phyloP scores from a whole-genome alignment of 345 rosid species.

The Microcos paniculata region DNA sequence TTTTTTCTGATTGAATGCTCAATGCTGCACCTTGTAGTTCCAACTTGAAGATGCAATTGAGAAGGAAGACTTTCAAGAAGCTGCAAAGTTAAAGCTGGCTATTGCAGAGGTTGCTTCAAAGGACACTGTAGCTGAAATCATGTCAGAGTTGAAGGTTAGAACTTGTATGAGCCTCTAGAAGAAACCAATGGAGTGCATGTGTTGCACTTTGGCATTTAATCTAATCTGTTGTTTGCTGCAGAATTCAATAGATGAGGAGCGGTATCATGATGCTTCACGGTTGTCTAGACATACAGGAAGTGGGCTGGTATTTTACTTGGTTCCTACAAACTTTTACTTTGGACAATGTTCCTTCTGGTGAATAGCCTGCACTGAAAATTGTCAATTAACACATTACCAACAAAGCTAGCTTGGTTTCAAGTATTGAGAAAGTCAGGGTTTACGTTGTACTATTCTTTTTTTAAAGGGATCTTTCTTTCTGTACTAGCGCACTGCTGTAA shows the following conservation, averaged over 20 bases:
- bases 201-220: slow-evolving; percentile 15
- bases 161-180: not conserved
- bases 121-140: slow-evolving; percentile 75
- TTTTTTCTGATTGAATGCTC: slow-evolving; percentile 8
- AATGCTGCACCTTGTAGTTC: slow-evolving; percentile 40
- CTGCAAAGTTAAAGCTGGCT: slow-evolving; percentile 71
- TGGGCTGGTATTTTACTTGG: slow-evolving; percentile 65
- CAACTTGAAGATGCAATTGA: slow-evolving; percentile 93
- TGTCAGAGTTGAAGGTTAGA: slow-evolving; percentile 75
- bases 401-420: not conserved
- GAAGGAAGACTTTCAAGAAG: slow-evolving; percentile 87
- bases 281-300: slow-evolving; percentile 73
- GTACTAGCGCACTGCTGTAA: not conserved
- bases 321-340: slow-evolving; percentile 1
- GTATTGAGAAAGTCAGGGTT: not conserved
- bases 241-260: slow-evolving; percentile 77
- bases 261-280: slow-evolving; percentile 84
- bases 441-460: not conserved
- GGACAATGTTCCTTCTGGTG: not conserved
- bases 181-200: not conserved
- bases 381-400: not conserved
- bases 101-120: slow-evolving; percentile 65
- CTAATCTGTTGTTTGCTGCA: slow-evolving; percentile 30
- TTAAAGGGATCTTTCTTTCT: not conserved
- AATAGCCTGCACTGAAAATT: slow-evolving; percentile 3